Evolutionary conservation across 2,329 filamentous ascomycete species (phyloP).

Genomic region (Apiospora kogelbergensis): DNA sequence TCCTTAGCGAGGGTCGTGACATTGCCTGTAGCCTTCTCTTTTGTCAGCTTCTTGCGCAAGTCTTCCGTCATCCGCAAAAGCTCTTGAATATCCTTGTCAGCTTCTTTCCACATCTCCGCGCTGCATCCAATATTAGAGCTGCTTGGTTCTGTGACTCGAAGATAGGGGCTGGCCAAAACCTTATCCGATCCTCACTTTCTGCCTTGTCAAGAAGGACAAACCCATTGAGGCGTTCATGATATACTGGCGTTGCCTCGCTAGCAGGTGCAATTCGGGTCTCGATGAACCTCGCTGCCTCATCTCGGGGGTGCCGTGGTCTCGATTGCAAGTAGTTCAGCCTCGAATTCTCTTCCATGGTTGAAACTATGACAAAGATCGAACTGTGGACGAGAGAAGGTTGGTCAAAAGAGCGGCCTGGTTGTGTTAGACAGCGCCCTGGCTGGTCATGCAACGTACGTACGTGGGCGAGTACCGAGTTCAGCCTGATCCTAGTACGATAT

Average conservation of each 20-base stretch:
- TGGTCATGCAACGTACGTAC: no score
- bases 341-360: not conserved
- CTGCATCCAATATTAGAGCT: not conserved
- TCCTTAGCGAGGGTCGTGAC: not conserved
- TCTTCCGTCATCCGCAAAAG: not conserved
- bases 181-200: not conserved
- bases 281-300: constrained; percentile 3
- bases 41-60: not conserved
- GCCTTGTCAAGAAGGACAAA: not conserved
- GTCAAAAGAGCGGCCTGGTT: no score
- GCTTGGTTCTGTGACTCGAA: not conserved
- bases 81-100: not conserved
- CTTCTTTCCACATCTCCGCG: not conserved
- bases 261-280: not conserved
- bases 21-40: no score
- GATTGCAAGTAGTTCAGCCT: not conserved
- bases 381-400: not conserved
- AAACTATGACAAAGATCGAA: not conserved
- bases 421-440: no score
- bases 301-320: not conserved
- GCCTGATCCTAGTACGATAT: no score
- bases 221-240: not conserved
- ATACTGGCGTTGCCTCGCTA: not conserved
- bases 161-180: not conserved
- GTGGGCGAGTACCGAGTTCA: no score